phyloP scores from a whole-genome alignment of 2,329 filamentous ascomycete genomes.

The Periconia sp. region DNA sequence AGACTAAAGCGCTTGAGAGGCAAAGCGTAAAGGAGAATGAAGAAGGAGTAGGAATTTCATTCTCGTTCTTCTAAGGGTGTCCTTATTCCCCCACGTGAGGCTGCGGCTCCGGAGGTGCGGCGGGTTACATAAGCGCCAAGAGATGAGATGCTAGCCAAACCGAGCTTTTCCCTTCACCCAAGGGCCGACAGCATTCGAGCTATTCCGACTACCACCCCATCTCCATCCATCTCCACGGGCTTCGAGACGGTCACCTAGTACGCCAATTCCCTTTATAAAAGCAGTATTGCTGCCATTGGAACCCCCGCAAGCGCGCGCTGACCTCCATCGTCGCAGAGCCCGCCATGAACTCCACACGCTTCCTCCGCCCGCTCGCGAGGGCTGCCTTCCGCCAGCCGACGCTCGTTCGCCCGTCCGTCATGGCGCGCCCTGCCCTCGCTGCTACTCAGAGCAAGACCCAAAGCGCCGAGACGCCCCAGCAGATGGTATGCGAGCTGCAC shows the following conservation, averaged over 20 bases:
- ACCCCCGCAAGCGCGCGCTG: conserved; percentile 32
- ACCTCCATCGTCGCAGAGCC: conserved; percentile 38
- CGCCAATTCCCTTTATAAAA: conserved; percentile 30
- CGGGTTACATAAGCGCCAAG: background rate
- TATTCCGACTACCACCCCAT: conserved; percentile 38
- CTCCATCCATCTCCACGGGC: conserved; percentile 42
- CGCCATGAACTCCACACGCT: conserved; percentile 49
- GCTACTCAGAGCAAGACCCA: conserved; percentile 40
- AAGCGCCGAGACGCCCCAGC: conserved; percentile 39
- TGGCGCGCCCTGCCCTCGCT: conserved; percentile 44
- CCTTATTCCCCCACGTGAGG: too few species aligned
- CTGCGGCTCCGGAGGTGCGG: background rate
- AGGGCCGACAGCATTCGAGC: conserved; percentile 33
- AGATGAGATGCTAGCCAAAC: conserved; percentile 2
- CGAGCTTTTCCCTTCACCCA: background rate
- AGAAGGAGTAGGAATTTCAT: too few species aligned
- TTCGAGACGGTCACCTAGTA: conserved; percentile 32
- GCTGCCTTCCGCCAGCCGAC: conserved; percentile 47
- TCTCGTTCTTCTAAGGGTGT: too few species aligned
- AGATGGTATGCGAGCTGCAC: conserved; percentile 44
- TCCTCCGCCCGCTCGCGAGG: conserved; percentile 50
- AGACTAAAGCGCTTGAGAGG: too few species aligned
- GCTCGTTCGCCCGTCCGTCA: conserved; percentile 38
- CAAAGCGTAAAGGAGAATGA: too few species aligned
- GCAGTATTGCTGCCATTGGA: conserved; percentile 34